A percentile compares a stretch with the other conserved stretches of the same genome.
These are phyloP conservation scores for Mycena venus DNA, from an alignment of 768 basidiomycete species.

Conservation along the genomic window DNA sequence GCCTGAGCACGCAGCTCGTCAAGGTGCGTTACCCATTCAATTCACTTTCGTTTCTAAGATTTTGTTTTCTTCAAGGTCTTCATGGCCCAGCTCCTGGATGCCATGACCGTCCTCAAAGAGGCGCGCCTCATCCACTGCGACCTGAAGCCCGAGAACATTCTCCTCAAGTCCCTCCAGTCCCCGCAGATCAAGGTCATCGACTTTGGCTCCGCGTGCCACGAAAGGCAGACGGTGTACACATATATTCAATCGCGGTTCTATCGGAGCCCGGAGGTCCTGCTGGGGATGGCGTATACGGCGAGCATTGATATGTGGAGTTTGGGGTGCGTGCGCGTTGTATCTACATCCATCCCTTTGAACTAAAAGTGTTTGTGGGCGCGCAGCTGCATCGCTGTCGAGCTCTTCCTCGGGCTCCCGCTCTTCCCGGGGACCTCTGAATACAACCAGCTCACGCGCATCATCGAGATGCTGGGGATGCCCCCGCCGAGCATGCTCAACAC, in stretches of 20 bases:
- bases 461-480: slow-evolving; percentile 97
- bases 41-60: too few species aligned
- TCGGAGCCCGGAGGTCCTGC: slow-evolving; percentile 95
- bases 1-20: slow-evolving; percentile 95
- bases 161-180: slow-evolving; percentile 97
- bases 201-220: slow-evolving; percentile 98
- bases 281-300: slow-evolving; percentile 94
- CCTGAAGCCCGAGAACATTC: slow-evolving; percentile 98
- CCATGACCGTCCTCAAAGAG: slow-evolving; percentile 93
- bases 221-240: slow-evolving; percentile 99
- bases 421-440: slow-evolving; percentile 99
- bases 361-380: too few species aligned
- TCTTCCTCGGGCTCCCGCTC: slow-evolving; percentile 94
- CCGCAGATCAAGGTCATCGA: slow-evolving; percentile 99
- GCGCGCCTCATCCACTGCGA: slow-evolving; percentile 98
- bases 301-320: slow-evolving; percentile 99
- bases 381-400: slow-evolving; percentile 97
- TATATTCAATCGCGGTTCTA: slow-evolving; percentile 99
- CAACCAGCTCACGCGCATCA: slow-evolving; percentile 96
- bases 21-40: too few species aligned
- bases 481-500: slow-evolving; percentile 94
- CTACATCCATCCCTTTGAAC: too few species aligned
- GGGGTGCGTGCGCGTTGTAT: too few species aligned
- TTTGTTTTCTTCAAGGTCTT: too few species aligned
- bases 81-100: slow-evolving; percentile 94